These are phyloP conservation scores for Barnettozyma sp. DNA, from an alignment of 805 yeast species.

Conservation along the genomic window DNA sequence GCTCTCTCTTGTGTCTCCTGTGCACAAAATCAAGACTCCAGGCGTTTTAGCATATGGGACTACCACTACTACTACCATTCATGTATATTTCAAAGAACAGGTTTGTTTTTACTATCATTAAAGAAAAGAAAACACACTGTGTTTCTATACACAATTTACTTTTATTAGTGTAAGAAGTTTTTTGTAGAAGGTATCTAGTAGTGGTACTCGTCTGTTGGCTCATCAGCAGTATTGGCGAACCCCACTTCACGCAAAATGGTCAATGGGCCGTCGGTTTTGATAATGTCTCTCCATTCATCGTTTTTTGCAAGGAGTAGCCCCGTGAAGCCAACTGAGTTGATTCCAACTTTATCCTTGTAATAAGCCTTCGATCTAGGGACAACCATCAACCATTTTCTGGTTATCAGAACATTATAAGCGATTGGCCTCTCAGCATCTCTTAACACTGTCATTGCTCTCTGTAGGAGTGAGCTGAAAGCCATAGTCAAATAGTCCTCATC, in stretches of 20 bases:
- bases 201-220: conserved; percentile 55
- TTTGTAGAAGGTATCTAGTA: too few relatives aligned
- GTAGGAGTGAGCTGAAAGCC: conserved; percentile 65
- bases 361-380: conserved; percentile 70
- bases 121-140: too few relatives aligned
- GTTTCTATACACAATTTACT: too few relatives aligned
- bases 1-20: too few relatives aligned
- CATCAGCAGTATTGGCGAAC: conserved; percentile 53
- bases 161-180: too few relatives aligned
- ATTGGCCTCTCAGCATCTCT: conserved; percentile 43
- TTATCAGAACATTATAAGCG: conserved; percentile 78
- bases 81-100: too few relatives aligned
- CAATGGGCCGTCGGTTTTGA: conserved; percentile 38
- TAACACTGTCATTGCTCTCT: conserved; percentile 60
- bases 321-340: conserved; percentile 74
- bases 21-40: too few relatives aligned
- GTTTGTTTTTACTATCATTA: too few relatives aligned
- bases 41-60: too few relatives aligned
- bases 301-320: conserved; percentile 77
- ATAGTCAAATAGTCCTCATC: conserved; percentile 54
- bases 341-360: conserved; percentile 40
- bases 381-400: conserved; percentile 74
- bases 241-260: conserved; percentile 60
- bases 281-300: conserved; percentile 43
- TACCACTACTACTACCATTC: too few relatives aligned